Evolutionary conservation across 2,329 filamentous ascomycete species (phyloP).

Genomic region (Rugonectria rugulosa): DNA sequence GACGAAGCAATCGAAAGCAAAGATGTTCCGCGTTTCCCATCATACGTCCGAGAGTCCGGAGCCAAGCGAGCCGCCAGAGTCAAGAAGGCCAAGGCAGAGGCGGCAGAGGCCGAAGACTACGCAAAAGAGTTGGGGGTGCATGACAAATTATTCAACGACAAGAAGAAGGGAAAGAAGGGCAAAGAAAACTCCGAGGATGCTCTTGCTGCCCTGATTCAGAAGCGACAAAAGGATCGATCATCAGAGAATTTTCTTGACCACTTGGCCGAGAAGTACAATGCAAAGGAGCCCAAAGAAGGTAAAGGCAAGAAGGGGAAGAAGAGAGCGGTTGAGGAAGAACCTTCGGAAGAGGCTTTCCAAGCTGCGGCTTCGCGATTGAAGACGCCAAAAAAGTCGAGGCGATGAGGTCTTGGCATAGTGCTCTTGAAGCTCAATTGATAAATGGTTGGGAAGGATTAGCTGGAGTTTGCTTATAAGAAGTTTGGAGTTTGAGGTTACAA

Average conservation of each 20-base stretch:
- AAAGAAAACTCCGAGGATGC: conserved; percentile 56
- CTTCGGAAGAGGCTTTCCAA: conserved; percentile 68
- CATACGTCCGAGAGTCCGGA: conserved; percentile 78
- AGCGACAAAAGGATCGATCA: conserved; percentile 68
- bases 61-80: conserved; percentile 66
- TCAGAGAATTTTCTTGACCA: conserved; percentile 70
- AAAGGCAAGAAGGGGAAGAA: conserved; percentile 62
- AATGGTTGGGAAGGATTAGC: neutral
- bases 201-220: conserved; percentile 78
- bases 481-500: neutral
- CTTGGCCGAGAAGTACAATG: conserved; percentile 79
- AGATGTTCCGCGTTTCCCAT: conserved; percentile 70
- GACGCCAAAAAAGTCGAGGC: conserved; percentile 37
- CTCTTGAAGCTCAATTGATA: too few relatives aligned
- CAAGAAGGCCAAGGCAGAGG: conserved; percentile 71
- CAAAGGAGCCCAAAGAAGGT: conserved; percentile 47
- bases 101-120: conserved; percentile 75
- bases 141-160: conserved; percentile 69
- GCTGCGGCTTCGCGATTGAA: conserved; percentile 60
- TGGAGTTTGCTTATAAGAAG: neutral
- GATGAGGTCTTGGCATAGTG: conserved; percentile 19
- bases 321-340: conserved; percentile 66
- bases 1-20: conserved; percentile 77
- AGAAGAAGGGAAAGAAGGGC: conserved; percentile 53
- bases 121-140: conserved; percentile 78